phyloP scores from a whole-genome alignment of 2,329 filamentous ascomycete genomes.

The Macroventuria anomochaeta region DNA sequence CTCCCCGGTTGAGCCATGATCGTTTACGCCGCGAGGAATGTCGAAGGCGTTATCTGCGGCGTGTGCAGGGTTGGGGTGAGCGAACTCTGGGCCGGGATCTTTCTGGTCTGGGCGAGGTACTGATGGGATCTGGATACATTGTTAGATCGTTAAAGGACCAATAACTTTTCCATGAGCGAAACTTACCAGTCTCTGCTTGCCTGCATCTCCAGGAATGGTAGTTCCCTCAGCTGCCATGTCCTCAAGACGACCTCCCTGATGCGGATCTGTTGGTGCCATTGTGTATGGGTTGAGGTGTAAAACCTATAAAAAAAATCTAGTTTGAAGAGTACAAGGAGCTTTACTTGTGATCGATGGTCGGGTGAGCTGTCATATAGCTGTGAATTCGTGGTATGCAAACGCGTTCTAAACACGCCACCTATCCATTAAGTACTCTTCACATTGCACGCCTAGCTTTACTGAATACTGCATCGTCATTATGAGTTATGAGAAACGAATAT shows the following conservation, averaged over 20 bases:
- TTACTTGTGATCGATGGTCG: neutral
- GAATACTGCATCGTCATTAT: neutral
- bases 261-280: slow-evolving; percentile 32
- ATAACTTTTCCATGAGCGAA: neutral
- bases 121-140: slow-evolving; percentile 52
- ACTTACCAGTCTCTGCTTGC: slow-evolving; percentile 44
- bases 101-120: slow-evolving; percentile 57
- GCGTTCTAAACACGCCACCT: slow-evolving; percentile 5
- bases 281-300: neutral
- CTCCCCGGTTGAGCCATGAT: slow-evolving; percentile 44
- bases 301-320: neutral
- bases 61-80: slow-evolving; percentile 48
- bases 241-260: slow-evolving; percentile 44
- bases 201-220: slow-evolving; percentile 55
- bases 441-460: neutral
- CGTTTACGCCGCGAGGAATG: slow-evolving; percentile 49
- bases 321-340: no score
- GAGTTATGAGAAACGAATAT: neutral
- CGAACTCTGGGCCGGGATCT: slow-evolving; percentile 37
- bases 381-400: neutral
- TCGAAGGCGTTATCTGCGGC: slow-evolving; percentile 58
- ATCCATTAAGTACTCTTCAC: slow-evolving; percentile 13
- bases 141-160: neutral
- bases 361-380: neutral
- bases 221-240: slow-evolving; percentile 48